Evolutionary conservation across 2,329 filamentous ascomycete species (phyloP), one percentile per base, ranked within the genome.

Genomic region (Monosporascus sp.): DNA sequence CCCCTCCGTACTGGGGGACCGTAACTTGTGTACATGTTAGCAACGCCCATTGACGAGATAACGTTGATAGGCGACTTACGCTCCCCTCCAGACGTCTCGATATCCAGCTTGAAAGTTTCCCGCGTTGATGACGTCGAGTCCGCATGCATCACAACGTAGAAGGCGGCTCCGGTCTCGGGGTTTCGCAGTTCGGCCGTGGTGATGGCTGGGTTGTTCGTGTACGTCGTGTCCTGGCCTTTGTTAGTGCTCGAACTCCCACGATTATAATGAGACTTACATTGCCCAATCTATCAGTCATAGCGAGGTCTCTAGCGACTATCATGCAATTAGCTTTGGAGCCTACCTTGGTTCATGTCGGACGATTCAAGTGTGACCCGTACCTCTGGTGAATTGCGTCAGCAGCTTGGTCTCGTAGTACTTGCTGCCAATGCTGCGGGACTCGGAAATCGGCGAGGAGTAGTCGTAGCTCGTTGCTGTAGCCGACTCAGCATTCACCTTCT

Each of bases 341-440:
- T 31, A 35, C 5, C 9, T 35, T 11, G 9, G 31, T 35, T 11
- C 11, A 35, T 14, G 31, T 31, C 14, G 9, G 11, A 3, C 9
- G 11, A 35, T 35, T 35, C 31, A 11, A 35, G 31, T 35, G 31
- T 35, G 31, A 14, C 31, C 4, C 45, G 31, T 52, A 58, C 59
- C 53, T 31, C 81, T 75, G 0, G 81, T 82, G 62, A 86, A 85
- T 54, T 84, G 63, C 2, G 78, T 79, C 27, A 85, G 66, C 22
- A 84, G 72, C 64, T 86, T 86, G 0, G 81, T 84, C 65, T 86
- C 83, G 53, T 80, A 80, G 62, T 79, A 85, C 62, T 86, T 85
- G 59, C 74, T 75, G 44, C 77, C 76, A 20, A 85, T 79, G 9
- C 70, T 70, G 14, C 83, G 75, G 58, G 79, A 79, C 61, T 84